Evolutionary conservation across 169 alveolate genomes (phyloP), one percentile per base, ranked within the genome.

Genomic region (Plasmodium reichenowi): DNA sequence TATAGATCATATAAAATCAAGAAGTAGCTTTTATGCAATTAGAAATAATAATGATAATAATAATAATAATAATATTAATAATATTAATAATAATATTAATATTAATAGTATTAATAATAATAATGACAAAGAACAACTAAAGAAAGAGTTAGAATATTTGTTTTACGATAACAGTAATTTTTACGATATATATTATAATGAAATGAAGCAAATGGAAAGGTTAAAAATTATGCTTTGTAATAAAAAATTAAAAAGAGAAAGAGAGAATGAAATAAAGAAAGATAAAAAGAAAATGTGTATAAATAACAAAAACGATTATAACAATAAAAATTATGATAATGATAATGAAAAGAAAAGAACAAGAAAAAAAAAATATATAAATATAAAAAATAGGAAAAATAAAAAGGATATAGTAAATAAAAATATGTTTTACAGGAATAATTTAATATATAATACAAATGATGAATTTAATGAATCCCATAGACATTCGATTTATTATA

Each of bases 161-260:
- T 78, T 78, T 78, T 78, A 78, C 54, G 89, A 78, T 22, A 78
- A 78, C 56, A 64, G 60, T 15, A 78, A 78, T 71, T 78, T 78
- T 52, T 78, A 78, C 67, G 54, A 78, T 48, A 78, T 78, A 56
- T 66, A 78, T 60, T 78, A 78, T 24, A 64, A 59, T 56, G 89
- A 78, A 60, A 78, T 78, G 89, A 64, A 58, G 59, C 24, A 78
- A 26, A 54, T 52, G 17, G 54, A 66, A 54, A 20, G 8, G 10
- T 56, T 58, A 12, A 78, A 24, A 71, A 32, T 24, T 17, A 45
- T 64, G 12, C 48, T 78, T 12, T 64, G 45, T 13, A 32, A 15
- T n/a, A 58, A 59, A 58, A 78, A 43, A 38, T 20, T 17, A 22
- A 52, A 22, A 24, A 58, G 15, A 12, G 12, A 17, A 2, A 60